A percentile compares a stretch with the other conserved stretches of the same genome.
Evolutionary conservation across 192 early-diverging fungal genomes (phyloP).

Genomic region (Gryganskiella cystojenkinii): DNA sequence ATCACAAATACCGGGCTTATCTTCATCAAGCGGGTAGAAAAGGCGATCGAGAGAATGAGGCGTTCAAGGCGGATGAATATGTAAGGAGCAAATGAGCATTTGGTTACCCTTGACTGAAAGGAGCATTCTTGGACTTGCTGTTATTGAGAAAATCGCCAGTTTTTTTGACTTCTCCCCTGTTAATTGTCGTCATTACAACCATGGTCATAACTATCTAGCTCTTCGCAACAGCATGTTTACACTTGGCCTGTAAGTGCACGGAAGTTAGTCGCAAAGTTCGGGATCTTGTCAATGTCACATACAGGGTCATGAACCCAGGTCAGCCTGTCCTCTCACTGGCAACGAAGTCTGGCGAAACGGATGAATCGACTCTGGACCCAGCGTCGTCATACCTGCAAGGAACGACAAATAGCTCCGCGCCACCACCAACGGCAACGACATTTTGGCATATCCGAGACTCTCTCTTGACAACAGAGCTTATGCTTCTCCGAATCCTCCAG

Average conservation of each 20-base stretch:
- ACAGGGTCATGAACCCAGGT: constrained; percentile 40
- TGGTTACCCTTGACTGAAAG: constrained; percentile 21
- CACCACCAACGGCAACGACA: constrained; percentile 44
- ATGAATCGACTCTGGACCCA: background rate
- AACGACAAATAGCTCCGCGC: constrained; percentile 14
- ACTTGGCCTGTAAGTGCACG: constrained; percentile 63
- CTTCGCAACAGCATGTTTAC: constrained; percentile 63
- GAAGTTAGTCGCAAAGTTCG: constrained; percentile 63
- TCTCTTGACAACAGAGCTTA: constrained; percentile 59
- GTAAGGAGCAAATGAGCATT: constrained; percentile 13
- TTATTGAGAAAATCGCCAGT: too few relatives aligned
- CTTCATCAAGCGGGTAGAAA: constrained; percentile 37
- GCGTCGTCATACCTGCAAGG: constrained; percentile 6
- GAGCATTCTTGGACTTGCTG: constrained; percentile 11
- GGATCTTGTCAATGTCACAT: constrained; percentile 65
- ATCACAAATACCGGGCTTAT: constrained; percentile 58
- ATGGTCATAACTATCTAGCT: constrained; percentile 53
- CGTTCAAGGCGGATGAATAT: constrained; percentile 48
- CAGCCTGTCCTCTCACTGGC: constrained; percentile 35
- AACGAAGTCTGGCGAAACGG: constrained; percentile 27
- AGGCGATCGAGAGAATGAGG: constrained; percentile 49
- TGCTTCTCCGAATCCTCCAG: constrained; percentile 59
- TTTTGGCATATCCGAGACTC: constrained; percentile 62
- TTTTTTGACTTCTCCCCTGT: too few relatives aligned
- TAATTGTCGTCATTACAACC: too few relatives aligned